Evolutionary conservation across 2,329 filamentous ascomycete genomes (phyloP), one percentile per base, ranked within the genome.

Genomic region (Dothidotthia symphoricarpi): DNA sequence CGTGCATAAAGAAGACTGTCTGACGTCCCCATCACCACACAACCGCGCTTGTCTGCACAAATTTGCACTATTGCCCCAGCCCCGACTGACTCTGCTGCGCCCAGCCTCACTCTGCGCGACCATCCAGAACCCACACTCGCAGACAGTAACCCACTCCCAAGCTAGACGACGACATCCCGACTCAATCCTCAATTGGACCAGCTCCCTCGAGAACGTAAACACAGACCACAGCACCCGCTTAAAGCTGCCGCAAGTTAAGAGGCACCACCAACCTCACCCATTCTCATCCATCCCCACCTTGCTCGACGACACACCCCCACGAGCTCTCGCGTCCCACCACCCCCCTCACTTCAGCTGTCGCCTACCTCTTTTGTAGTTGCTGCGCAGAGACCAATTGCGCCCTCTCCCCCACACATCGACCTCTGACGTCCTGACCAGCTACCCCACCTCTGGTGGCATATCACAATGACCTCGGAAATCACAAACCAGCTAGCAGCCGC

Each of bases 401-500:
- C 29, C 16, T 39, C 28, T 30, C 45, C 35, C 28, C 22, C 31
- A 24, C 27, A 36, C 39, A 15, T 31, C 27, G 44, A 34, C 42
- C 33, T 37, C 47, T 41, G 47, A 53, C 48, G 37, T 39, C 32
- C 37, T 42, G 42, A 41, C 36, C 37, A 24, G 31, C 41, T 34
- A 34, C 39, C 31, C 54, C 53, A 53, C 51, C 51, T 36, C 28
- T 28, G 52, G 57, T 61, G 57, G 57, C 43, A 30, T 37, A 41
- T 28, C 57, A 64, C 57, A 65, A 75, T 75, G 72, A 68, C 72
- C 45, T 63, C 69, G 47, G 70, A 74, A 59, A 70, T 75, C 41
- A 74, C 75, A 58, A 76, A 75, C 55, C 73, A 81, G 67, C 70
- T 83, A 58, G 75, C 76, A 50, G 69, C 73, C 36, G 76, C 75